A percentile compares a stretch with the other conserved stretches of the same genome.
Evolutionary conservation across 73 alveolate species (phyloP).

Genomic region (Paramecium sexaurelia): DNA sequence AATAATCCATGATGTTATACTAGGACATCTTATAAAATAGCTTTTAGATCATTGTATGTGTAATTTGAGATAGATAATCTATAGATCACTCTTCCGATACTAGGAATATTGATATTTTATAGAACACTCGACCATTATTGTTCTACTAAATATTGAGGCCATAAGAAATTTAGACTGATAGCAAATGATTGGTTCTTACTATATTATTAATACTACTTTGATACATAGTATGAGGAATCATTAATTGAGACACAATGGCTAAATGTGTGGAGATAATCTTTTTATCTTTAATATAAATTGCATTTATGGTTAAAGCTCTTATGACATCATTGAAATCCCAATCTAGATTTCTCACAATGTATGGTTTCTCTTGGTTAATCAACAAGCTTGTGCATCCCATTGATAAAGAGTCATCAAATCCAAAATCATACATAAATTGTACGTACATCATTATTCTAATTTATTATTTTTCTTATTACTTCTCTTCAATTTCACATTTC

Average conservation of each 20-base stretch:
- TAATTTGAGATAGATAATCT: neutral
- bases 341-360: slow-evolving; percentile 21
- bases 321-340: slow-evolving; percentile 50
- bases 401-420: neutral
- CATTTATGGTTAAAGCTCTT: slow-evolving; percentile 43
- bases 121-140: neutral
- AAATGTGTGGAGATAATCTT: neutral
- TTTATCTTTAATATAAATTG: neutral
- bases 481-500: neutral
- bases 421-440: slow-evolving; percentile 53
- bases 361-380: neutral
- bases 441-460: neutral
- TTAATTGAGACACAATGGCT: neutral
- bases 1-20: slow-evolving; percentile 21
- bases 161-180: slow-evolving; percentile 23
- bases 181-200: neutral
- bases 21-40: neutral
- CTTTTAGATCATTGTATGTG: neutral
- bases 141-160: neutral
- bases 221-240: slow-evolving; percentile 12
- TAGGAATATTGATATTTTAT: neutral
- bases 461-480: neutral
- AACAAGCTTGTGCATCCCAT: slow-evolving; percentile 39
- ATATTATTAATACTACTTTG: neutral
- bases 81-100: neutral